Conservation (phyloP, 495 filamentous ascomycete species). For the Tuber calosporum region DNA sequence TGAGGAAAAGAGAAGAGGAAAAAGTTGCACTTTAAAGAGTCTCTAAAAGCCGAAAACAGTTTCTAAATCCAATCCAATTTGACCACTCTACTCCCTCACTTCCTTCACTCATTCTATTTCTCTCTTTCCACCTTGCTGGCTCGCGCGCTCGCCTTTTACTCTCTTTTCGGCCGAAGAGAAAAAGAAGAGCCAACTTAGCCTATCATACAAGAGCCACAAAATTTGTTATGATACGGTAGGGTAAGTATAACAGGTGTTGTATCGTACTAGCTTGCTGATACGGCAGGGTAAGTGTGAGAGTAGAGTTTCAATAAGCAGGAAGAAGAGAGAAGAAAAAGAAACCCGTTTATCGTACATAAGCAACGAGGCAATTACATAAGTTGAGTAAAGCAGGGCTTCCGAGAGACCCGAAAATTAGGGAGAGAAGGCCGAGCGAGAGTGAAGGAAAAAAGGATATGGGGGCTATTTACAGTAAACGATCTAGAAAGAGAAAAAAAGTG, state of each 20-base stretch:
- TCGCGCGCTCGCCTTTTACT: background rate
- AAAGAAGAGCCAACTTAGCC: background rate
- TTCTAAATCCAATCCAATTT: background rate
- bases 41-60: background rate
- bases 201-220: background rate
- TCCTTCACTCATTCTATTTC: background rate
- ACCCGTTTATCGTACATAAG: background rate
- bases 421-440: background rate
- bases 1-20: background rate
- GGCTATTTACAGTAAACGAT: background rate
- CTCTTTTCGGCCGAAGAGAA: background rate
- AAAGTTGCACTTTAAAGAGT: background rate
- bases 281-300: background rate
- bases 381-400: background rate
- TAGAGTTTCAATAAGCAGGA: background rate
- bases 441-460: background rate
- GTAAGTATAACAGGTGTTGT: background rate
- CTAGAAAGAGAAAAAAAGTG: background rate
- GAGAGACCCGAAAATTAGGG: background rate
- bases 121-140: background rate
- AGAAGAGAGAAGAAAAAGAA: background rate
- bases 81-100: background rate
- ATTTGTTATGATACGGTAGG: background rate
- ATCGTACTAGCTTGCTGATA: background rate
- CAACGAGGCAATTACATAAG: background rate